These are phyloP conservation scores for Diaporthe caulivora DNA, from an alignment of 2,329 filamentous ascomycete species.

Conservation along the genomic window DNA sequence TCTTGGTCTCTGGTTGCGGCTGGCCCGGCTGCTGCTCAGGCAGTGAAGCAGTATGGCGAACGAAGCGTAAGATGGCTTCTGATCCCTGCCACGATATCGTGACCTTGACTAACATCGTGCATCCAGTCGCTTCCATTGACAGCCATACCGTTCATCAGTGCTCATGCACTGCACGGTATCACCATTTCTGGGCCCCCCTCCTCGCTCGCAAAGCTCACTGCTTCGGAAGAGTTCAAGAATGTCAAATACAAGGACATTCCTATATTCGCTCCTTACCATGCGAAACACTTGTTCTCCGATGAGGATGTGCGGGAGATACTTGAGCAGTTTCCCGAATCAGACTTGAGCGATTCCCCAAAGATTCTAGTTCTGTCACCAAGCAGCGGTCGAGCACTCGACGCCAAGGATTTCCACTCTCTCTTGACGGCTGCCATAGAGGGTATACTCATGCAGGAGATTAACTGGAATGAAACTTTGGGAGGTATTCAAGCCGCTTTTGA, in stretches of 20 bases:
- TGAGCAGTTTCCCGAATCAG: constrained; percentile 57
- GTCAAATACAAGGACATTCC: constrained; percentile 60
- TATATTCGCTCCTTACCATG: constrained; percentile 69
- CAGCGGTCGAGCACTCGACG: constrained; percentile 46
- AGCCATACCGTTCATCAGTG: constrained; percentile 65
- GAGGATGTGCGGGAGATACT: constrained; percentile 57
- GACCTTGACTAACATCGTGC: not conserved
- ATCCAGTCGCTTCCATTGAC: constrained; percentile 56
- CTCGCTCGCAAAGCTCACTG: constrained; percentile 59
- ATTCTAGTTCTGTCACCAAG: constrained; percentile 56
- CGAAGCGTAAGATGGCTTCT: constrained; percentile 55
- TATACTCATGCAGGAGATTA: constrained; percentile 50
- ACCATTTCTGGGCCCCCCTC: constrained; percentile 67
- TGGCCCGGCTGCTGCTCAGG: constrained; percentile 61
- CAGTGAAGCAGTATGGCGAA: constrained; percentile 68
- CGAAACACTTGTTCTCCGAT: constrained; percentile 62
- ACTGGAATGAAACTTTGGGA: constrained; percentile 44
- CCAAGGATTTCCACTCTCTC: constrained; percentile 47
- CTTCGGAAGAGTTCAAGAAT: constrained; percentile 51
- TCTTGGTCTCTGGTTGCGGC: constrained; percentile 75
- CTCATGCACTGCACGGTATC: constrained; percentile 60
- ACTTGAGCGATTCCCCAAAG: constrained; percentile 55
- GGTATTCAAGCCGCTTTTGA: constrained; percentile 46
- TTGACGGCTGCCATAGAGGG: constrained; percentile 48
- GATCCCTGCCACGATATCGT: not conserved